Conservation (phyloP, 129 eudicot genomes). For the Pseudognaphalium luteoalbum region DNA sequence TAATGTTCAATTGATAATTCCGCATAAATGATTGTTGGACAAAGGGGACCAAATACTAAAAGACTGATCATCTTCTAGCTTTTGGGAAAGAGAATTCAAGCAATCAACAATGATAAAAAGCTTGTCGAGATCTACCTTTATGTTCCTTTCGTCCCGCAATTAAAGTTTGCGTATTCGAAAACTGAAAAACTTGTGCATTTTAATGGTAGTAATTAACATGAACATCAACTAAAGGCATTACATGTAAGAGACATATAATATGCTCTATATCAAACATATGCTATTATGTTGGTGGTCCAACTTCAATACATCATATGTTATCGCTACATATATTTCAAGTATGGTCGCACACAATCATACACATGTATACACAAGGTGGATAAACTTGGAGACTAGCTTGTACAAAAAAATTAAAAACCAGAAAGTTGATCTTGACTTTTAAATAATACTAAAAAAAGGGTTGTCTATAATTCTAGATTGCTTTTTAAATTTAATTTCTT, state of each 20-base stretch:
- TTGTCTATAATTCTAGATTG: no score
- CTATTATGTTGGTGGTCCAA: constrained; percentile 4
- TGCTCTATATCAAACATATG: constrained; percentile 13
- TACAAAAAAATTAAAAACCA: background rate
- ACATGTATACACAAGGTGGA: background rate
- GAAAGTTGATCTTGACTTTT: no score
- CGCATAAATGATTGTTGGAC: background rate
- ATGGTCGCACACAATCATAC: background rate
- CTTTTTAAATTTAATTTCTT: no score
- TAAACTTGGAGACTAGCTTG: background rate
- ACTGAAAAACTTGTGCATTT: background rate
- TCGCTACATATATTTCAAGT: background rate
- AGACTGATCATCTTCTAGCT: background rate
- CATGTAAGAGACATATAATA: background rate
- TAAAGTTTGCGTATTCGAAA: background rate
- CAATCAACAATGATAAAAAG: background rate
- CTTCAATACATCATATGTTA: constrained; percentile 14
- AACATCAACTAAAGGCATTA: constrained; percentile 11
- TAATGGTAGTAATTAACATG: constrained; percentile 15
- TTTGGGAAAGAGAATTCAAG: background rate
- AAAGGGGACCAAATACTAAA: no score
- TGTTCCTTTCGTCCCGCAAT: background rate
- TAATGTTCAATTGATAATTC: background rate
- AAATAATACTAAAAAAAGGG: no score
- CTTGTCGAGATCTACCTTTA: background rate